Evolutionary conservation across 2,329 filamentous ascomycete genomes (phyloP), one percentile per base, ranked within the genome.

Genomic region (Botrytis squamosa): DNA sequence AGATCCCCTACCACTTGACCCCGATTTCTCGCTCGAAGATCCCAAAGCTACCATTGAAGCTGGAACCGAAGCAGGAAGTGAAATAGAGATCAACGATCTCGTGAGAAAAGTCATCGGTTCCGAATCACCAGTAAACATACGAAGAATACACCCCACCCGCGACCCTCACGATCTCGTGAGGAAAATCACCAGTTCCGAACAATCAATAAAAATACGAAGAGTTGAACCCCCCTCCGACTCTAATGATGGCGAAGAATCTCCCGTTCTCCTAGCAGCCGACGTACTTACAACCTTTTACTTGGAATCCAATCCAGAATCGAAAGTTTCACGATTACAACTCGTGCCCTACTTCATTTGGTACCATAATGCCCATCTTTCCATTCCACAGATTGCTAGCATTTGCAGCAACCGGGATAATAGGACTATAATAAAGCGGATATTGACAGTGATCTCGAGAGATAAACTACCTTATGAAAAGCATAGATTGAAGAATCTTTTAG

Each of bases 311-410:
- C 71, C 71, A 18, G 36, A 69, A 29, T 75, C 75, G 10, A 74
- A 75, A n/a, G 73, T 76, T 9, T 57, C 75, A 22, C 73, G 70
- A 16, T 57, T 84, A 1, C 79, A 82, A 3, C 81, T 92, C 2
- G 85, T 88, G 22, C 85, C 89, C 1, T 93, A 92, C 78, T 88
- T 86, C 76, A 81, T 93, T 33, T 93, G 91, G 91, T 84, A 89
- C 72, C 75, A 82, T 6, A 85, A 89, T 73, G 80, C 85, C 12
- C 82, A 84, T 20, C 82, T 92, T 29, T 76, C 80, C 0, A 83
- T 89, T 0, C 78, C 82, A 0, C 81, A 83, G 1, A 83, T 92
- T 25, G 89, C 89, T 2, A 81, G 79, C 4, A 75, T 92, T 1
- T 82, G 83, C 81, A 0, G 81, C 78, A 22, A 92, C 89, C 0